Evolutionary conservation across 345 rosid species (phyloP), one percentile per base, ranked within the genome.

Genomic region (Schrenkiella parvula): DNA sequence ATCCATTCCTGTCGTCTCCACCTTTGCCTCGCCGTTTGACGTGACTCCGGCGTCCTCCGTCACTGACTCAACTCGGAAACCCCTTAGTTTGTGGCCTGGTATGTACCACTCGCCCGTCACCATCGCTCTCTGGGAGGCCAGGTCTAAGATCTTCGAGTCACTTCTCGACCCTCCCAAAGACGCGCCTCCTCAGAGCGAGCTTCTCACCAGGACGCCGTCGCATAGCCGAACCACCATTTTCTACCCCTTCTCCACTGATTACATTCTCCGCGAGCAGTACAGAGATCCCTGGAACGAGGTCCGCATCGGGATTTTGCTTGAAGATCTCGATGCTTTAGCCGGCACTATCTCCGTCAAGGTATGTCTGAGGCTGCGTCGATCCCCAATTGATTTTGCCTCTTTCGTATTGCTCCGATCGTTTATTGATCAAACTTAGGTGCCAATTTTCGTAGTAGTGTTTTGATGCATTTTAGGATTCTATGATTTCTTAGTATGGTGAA

Each of bases 251-350:
- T 91, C 96, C 12, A 62, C 81, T 66, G 96, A 91, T 72, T 82
- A 75, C 70, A 84, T 84, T 4, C 75, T 89, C 48, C 77, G 97
- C 17, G 95, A 91, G 79, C 96, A 89, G 79, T 91, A 91, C 58
- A 77, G 93, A 56, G 96, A 91, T 83, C 93, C 96, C 15, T 89
- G 97, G 93, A 89, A 89, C 79, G 97, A 91, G 81, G 91, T 91
- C 69, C 77, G 97, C 28, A 83, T 91, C 44, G 96, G 96, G 55
- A 91, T 86, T 47, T 75, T 91, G 87, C 91, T 89, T 11, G 96
- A 91, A 77, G 97, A 91, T 68, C 96, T 89, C 71, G 97, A 91
- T 82, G 96, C 95, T 77, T 84, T 89, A 50, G 96, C 96, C 37
- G 96, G 96, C 63, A 85, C 96, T 68, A 91, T 91, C 76, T 89